Evolutionary conservation across 257 asterid species (phyloP), one percentile per base, ranked within the genome.

Genomic region (Coffea eugenioides): DNA sequence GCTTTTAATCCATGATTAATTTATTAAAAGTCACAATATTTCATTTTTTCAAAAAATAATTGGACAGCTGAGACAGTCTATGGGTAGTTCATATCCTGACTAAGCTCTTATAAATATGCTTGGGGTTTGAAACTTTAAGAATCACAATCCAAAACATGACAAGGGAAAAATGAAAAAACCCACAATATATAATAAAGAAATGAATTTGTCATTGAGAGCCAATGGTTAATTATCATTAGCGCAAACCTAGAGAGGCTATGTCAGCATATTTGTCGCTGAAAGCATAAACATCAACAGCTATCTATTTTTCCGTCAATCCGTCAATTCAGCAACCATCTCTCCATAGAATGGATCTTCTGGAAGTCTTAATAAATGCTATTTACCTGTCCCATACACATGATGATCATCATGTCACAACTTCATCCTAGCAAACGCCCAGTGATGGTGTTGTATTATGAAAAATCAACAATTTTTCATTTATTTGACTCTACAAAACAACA

Each of bases 311-410:
- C 12, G 90, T 86, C 43, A 89, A 84, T 89, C 89, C 12, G 90
- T 86, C 43, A 89, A 84, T 86, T 91, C 94, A 86, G 92, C 93
- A 80, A 96, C 97, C 96, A 92, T 92, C 71, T 91, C 92, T 82
- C 88, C 86, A 85, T 91, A 92, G 76, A 92, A 92, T 67, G 97
- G 94, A 86, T 88, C 96, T 86, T 88, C 92, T 21, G 97, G 88
- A 56, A 85, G 79, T 75, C 94, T 91, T 80, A 88, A 69, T 31
- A 83, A 82, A 73, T 90, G 91, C 84, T 91, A 96, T 85, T 91
- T 92, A 74, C 89, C 94, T 52, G 92, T 85, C 79, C 93, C 93
- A 85, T 87, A 88, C 59, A 72, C 86, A 79, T 88, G 88, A 66
- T 73, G 78, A 82, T 89, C 92, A 68, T 91, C 93, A 45, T 89